Percentiles rank a stretch among this genome's conserved stretches.
These are phyloP conservation scores for Flueggea neowawraea DNA, from an alignment of 441 rosid genomes.

Conservation along the genomic window DNA sequence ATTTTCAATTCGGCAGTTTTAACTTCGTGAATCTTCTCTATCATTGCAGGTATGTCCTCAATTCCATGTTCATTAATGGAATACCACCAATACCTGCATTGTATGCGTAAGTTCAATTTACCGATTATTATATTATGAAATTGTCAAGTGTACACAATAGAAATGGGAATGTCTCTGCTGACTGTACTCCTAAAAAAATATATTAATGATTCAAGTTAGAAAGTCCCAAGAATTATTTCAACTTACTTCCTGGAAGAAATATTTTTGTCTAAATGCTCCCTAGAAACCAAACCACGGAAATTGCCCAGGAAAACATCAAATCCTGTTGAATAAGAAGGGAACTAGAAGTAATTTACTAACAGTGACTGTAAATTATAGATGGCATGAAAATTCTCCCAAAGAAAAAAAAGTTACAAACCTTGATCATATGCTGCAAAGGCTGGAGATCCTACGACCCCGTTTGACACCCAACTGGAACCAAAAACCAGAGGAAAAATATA, in stretches of 20 bases:
- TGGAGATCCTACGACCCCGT: slow-evolving; percentile 98
- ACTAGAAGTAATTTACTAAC: slow-evolving; percentile 8
- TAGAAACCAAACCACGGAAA: slow-evolving; percentile 85
- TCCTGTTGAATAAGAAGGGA: slow-evolving; percentile 40
- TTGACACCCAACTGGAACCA: slow-evolving; percentile 81
- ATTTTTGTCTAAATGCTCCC: slow-evolving; percentile 85
- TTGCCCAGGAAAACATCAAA: slow-evolving; percentile 96
- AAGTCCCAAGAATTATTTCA: not conserved
- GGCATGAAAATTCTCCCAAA: not conserved
- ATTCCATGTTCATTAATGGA: slow-evolving; percentile 94
- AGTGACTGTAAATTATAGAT: not conserved
- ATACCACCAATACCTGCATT: slow-evolving; percentile 82
- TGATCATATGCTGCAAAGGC: slow-evolving; percentile 99
- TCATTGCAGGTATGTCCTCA: slow-evolving; percentile 91
- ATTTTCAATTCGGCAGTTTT: slow-evolving; percentile 80
- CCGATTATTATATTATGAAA: too few relatives aligned
- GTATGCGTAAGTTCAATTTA: not conserved
- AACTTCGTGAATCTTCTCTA: slow-evolving; percentile 84
- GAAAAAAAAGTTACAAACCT: slow-evolving; percentile 41
- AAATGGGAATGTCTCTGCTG: too few relatives aligned
- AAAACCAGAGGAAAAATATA: not conserved
- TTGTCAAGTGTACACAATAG: too few relatives aligned
- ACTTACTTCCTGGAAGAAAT: slow-evolving; percentile 80
- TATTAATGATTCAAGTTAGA: not conserved
- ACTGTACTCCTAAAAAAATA: too few relatives aligned